Base-by-base conservation (phyloP, 2,329 filamentous ascomycete genomes). In the Allantophomopsis cytisporea region DNA sequence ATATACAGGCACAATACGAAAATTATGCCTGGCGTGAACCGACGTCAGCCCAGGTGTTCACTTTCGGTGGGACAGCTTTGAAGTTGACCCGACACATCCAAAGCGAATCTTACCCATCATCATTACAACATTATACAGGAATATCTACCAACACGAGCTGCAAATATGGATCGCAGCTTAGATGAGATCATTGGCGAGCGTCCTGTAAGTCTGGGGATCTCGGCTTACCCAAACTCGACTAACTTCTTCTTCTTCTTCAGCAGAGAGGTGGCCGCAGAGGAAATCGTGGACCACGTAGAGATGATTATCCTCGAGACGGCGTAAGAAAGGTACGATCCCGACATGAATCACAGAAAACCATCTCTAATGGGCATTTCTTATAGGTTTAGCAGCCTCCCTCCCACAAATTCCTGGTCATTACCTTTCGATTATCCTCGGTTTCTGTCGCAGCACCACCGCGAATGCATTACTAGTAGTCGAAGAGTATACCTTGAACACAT, bases 261-360 rank as follows among this genome's bases (percentile, higher is more conserved):
- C 31, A 55, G 50, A 47, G 51, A 49, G 46, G 47, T 42, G 47
- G 50, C 47, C 48, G 52, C 23, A 31, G 41, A 45, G 50, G 49
- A 45, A 47, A 51, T 43, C 47, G 52, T 41, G 52, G 50, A 43
- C 51, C 50, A 38, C 53, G 51, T 40, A 54, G 54, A 34, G 54
- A 47, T 46, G 66, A 68, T 36, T 80, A 72, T 52, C 81, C 83
- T 55, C 80, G 83, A 64, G 84, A 91, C 64, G 84, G 84, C 63
- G 74, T 89, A 59, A 88, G 80, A 87, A 93, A 93, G 86, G 86
- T 89, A 60, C 35, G 55, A 28, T 28, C 4, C 23, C 4, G 3
- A 10, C 3, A 28, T 12, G 23, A 12, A 6, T 6, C 10, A 12
- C 23, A 10, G 11, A 3, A 10, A 8, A 28, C 10, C 5, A 3